Evolutionary conservation across 192 early-diverging fungal species (phyloP).

Genomic region (Backusella psychrophila): DNA sequence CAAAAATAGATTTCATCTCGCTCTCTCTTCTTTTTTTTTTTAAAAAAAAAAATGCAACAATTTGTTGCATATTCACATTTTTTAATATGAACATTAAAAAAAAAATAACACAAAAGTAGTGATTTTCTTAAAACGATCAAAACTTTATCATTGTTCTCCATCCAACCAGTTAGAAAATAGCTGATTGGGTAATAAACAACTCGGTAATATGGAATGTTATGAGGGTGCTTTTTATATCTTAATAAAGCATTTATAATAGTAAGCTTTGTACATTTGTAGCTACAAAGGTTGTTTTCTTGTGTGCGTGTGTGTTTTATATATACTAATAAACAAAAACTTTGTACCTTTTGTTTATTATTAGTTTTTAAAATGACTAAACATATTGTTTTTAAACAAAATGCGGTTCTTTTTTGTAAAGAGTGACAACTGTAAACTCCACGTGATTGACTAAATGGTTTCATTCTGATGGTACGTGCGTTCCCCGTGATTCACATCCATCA

Average conservation of each 20-base stretch:
- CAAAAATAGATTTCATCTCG: conserved; percentile 51
- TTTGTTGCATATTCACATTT: neutral
- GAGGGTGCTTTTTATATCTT: too few relatives aligned
- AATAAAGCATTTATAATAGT: too few relatives aligned
- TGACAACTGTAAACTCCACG: neutral
- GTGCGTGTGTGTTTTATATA: too few relatives aligned
- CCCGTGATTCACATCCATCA: conserved; percentile 1
- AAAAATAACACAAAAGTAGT: neutral
- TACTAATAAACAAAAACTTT: too few relatives aligned
- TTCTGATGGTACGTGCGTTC: conserved; percentile 1
- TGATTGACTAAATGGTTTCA: neutral
- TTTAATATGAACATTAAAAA: neutral
- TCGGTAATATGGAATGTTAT: too few relatives aligned
- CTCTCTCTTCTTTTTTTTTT: neutral
- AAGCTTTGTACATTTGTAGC: too few relatives aligned
- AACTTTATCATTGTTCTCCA: too few relatives aligned
- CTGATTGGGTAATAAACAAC: too few relatives aligned
- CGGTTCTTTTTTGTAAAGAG: neutral
- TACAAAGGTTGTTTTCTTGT: too few relatives aligned
- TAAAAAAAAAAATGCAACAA: neutral
- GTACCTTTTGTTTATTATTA: too few relatives aligned
- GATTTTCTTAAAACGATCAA: too few relatives aligned
- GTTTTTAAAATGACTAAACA: neutral
- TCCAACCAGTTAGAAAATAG: too few relatives aligned
- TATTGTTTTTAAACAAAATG: neutral